Evolutionary conservation across 139 green algal species (phyloP).

Genomic region (Chlamydomonas applanata): DNA sequence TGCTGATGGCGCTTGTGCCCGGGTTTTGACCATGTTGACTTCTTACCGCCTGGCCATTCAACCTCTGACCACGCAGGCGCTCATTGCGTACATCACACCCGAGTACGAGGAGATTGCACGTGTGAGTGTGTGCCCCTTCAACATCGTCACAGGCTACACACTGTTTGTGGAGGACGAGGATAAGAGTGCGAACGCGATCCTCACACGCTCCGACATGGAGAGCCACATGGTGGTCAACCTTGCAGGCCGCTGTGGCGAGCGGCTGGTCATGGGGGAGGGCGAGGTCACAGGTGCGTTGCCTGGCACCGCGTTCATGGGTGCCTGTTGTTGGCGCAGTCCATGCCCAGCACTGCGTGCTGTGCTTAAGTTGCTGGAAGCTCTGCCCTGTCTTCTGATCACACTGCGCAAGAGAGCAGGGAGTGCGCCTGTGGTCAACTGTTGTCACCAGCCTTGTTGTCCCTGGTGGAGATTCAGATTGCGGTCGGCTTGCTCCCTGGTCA

Average conservation of each 20-base stretch:
- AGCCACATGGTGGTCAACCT: conserved; percentile 66
- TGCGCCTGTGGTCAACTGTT: too few relatives aligned
- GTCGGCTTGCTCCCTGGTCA: too few relatives aligned
- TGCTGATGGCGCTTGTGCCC: too few relatives aligned
- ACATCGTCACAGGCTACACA: conserved; percentile 50
- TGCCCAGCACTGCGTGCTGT: too few relatives aligned
- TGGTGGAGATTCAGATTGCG: too few relatives aligned
- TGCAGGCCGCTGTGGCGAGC: conserved; percentile 73
- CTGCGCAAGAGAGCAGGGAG: too few relatives aligned
- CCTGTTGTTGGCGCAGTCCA: neutral
- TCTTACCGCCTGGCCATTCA: too few relatives aligned
- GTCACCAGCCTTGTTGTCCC: too few relatives aligned
- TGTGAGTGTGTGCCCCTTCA: conserved; percentile 45
- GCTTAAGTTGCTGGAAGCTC: too few relatives aligned
- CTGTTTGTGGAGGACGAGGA: conserved; percentile 64
- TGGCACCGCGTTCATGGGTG: neutral
- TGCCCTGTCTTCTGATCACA: too few relatives aligned
- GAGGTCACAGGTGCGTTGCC: conserved; percentile 53
- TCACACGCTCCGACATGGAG: conserved; percentile 83
- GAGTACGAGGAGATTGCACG: conserved; percentile 77
- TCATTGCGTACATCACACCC: conserved; percentile 81
- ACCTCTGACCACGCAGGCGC: conserved; percentile 18
- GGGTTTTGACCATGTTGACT: too few relatives aligned
- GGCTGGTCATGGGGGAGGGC: conserved; percentile 77
- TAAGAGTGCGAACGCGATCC: conserved; percentile 41